phyloP scores from a whole-genome alignment of 805 yeast species.

The Isabelozyma gotoi region DNA sequence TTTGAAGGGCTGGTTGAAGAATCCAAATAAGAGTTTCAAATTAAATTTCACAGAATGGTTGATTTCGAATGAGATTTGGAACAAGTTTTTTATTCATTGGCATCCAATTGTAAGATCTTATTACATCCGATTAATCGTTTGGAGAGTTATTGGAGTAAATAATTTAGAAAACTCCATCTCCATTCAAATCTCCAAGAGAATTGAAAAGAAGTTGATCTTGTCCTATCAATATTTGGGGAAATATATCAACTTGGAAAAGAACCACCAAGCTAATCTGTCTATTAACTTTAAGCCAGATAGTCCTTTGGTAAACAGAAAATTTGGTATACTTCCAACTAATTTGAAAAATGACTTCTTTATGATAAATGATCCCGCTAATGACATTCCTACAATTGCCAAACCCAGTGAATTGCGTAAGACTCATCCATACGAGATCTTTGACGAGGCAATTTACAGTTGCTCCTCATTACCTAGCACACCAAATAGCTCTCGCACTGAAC shows the following conservation, averaged over 20 bases:
- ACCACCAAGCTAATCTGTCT: constrained; percentile 15
- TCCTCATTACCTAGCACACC: constrained; percentile 17
- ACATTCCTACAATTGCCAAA: constrained; percentile 12
- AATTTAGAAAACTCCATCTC: constrained; percentile 35
- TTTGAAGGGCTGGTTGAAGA: constrained; percentile 37
- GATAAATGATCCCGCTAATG: constrained; percentile 9
- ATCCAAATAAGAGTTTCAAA: constrained; percentile 41
- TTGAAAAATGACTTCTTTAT: constrained; percentile 20
- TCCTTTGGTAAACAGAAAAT: constrained; percentile 48
- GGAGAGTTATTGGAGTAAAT: constrained; percentile 55
- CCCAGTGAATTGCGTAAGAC: constrained; percentile 45
- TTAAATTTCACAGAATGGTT: constrained; percentile 56
- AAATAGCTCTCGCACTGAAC: background rate
- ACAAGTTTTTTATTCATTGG: constrained; percentile 70
- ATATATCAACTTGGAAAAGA: constrained; percentile 24
- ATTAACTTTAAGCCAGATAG: constrained; percentile 33
- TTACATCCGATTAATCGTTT: constrained; percentile 63
- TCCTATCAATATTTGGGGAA: constrained; percentile 24
- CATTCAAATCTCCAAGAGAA: constrained; percentile 25
- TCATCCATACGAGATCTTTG: constrained; percentile 64
- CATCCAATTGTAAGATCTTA: constrained; percentile 72
- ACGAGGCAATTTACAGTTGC: constrained; percentile 58
- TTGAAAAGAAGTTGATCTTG: constrained; percentile 30
- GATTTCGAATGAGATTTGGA: constrained; percentile 51
- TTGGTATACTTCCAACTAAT: constrained; percentile 41